Base-by-base conservation (phyloP, 345 rosid genomes). In the Dimocarpus longan region DNA sequence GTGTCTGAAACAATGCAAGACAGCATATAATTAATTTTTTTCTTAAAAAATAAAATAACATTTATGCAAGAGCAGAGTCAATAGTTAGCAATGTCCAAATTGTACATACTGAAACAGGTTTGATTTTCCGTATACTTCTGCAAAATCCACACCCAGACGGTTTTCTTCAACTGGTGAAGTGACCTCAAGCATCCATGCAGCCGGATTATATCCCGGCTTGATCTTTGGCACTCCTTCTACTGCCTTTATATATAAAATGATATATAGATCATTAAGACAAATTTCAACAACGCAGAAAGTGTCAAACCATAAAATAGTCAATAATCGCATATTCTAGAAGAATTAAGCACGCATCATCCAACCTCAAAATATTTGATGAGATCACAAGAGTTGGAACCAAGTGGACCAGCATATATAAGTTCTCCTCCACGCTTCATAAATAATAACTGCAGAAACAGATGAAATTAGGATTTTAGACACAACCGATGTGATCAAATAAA, bases 391-490 rank as follows among this genome's bases (percentile, higher is more conserved):
- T 83, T 91, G 48, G 87, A 78, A 66, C 99, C 99, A 24, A 94
- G 93, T 78, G 97, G 93, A 82, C 99, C 99, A 37, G 99, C 99
- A 83, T 96, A 96, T 75, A 96, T 96, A 79, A 96, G 90, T 65
- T 96, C 92, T 71, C 99, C 99, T 83, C 99, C 98, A 50, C 98
- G 97, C 87, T 96, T 96, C 99, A 96, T 94, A 86, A 93, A 93
- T 82, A 96, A 90, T 87, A 96, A 97, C 99, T 95, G 88, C 84
- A 83, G 71, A 43, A 43, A 66, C 5, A 76, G 63, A 8, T 42
- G n/a, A 76, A 26, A 68, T 67, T n/a, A 22, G 22, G 67, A 50
- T 52, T 62, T 68, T n/a, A 19, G 66, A 50, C 59, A 50, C 16
- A 71, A 66, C 62, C 15, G 37, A 71, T 57, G 43, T 12, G 50